These are phyloP conservation scores for Cucurbita moschata DNA, from an alignment of 306 rosid genomes.

Conservation along the genomic window DNA sequence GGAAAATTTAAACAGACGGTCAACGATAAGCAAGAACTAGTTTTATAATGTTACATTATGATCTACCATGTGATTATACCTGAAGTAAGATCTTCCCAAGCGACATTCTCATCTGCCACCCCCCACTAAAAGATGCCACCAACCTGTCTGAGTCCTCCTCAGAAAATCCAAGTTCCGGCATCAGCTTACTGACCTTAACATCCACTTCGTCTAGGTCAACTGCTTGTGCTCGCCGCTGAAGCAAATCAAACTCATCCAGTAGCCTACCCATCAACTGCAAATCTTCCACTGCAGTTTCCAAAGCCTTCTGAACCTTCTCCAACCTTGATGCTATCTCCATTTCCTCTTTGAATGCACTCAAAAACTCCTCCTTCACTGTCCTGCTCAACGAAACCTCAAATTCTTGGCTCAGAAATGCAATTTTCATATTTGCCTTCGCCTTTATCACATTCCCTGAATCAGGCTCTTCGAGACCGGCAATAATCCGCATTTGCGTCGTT, in stretches of 20 bases:
- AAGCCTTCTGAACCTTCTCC: conserved; percentile 89
- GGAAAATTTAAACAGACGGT: not conserved
- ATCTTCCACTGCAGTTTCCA: conserved; percentile 62
- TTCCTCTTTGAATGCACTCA: conserved; percentile 82
- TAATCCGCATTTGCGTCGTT: conserved; percentile 85
- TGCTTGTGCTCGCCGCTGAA: conserved; percentile 65
- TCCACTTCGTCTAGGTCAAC: conserved; percentile 64
- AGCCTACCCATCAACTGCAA: conserved; percentile 91
- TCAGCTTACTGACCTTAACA: conserved; percentile 61
- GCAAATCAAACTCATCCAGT: conserved; percentile 82
- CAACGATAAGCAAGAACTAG: conserved; percentile 2
- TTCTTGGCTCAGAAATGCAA: conserved; percentile 88
- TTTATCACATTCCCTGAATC: conserved; percentile 71
- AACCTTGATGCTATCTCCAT: conserved; percentile 63
- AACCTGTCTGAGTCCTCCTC: conserved; percentile 74
- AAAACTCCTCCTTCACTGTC: conserved; percentile 87
- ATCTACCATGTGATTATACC: conserved; percentile 23
- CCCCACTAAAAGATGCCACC: conserved; percentile 91
- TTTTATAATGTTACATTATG: not conserved
- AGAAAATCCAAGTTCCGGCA: conserved; percentile 83
- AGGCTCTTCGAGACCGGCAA: conserved; percentile 76
- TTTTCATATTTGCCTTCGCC: conserved; percentile 59
- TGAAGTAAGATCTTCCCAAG: conserved; percentile 92
- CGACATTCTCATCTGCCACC: conserved; percentile 99
- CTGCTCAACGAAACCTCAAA: conserved; percentile 71